A percentile compares a stretch with the other conserved stretches of the same genome.
Evolutionary conservation across 179 eudicot species (phyloP).

Genomic region (Camellia oleifera): DNA sequence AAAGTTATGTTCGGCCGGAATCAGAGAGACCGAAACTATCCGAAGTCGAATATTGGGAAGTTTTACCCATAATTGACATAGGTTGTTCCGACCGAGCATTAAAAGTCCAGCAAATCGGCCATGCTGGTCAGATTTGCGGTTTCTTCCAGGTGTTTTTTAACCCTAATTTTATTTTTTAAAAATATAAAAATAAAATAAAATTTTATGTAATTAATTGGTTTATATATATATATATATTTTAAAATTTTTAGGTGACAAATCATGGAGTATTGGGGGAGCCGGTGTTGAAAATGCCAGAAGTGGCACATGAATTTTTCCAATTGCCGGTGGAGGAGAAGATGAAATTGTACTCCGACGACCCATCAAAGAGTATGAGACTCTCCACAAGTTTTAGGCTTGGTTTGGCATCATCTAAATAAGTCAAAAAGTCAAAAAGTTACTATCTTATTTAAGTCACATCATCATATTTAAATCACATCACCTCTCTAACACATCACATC

Average conservation of each 20-base stretch:
- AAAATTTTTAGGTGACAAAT: constrained; percentile 53
- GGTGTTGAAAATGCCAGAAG: constrained; percentile 45
- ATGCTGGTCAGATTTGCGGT: constrained; percentile 60
- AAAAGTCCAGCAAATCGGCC: constrained; percentile 40
- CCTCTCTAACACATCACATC: no score
- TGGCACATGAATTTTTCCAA: constrained; percentile 56
- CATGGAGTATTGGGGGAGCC: constrained; percentile 57
- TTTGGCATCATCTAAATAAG: constrained; percentile 15
- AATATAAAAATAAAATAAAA: no score
- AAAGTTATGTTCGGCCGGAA: constrained; percentile 64
- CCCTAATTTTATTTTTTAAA: no score
- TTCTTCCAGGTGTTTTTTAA: constrained; percentile 61
- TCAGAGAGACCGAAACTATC: constrained; percentile 64
- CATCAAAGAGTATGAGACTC: constrained; percentile 66
- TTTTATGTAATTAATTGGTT: no score
- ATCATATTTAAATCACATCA: no score
- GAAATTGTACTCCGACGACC: constrained; percentile 86
- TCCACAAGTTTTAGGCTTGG: constrained; percentile 64
- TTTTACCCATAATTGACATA: constrained; percentile 70
- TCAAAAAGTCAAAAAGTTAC: constrained; percentile 28
- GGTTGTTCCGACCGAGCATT: constrained; percentile 25
- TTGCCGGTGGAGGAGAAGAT: constrained; percentile 79
- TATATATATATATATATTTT: neutral
- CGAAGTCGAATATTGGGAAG: constrained; percentile 41
- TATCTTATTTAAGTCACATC: no score